These are phyloP conservation scores for Apiospora sp. DNA, from an alignment of 2,329 filamentous ascomycete species.

Conservation along the genomic window DNA sequence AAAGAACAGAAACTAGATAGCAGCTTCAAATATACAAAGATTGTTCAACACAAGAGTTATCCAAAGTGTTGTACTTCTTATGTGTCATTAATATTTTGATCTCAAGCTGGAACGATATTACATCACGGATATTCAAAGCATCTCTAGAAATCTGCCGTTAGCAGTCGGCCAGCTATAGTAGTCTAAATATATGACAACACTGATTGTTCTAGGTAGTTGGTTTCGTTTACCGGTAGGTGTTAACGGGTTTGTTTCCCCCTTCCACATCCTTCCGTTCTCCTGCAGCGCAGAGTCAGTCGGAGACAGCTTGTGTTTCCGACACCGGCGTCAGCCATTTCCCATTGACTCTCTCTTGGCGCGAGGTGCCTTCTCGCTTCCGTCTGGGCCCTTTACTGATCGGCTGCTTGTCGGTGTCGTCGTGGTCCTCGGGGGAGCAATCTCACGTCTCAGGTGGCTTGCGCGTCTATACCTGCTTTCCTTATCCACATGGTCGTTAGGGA, in stretches of 20 bases:
- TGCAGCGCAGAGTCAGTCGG: not conserved
- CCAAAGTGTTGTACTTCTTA: too few species aligned
- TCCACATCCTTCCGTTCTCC: not conserved
- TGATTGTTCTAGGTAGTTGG: not conserved
- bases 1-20: too few species aligned
- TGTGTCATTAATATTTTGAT: too few species aligned
- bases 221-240: not conserved
- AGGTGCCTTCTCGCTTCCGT: not conserved
- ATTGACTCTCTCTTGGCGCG: not conserved
- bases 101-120: too few species aligned
- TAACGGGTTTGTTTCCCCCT: not conserved
- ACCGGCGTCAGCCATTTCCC: not conserved
- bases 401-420: not conserved
- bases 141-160: not conserved
- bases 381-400: not conserved
- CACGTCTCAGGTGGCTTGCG: constrained; percentile 11
- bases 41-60: too few species aligned
- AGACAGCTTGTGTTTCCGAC: constrained; percentile 5
- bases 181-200: not conserved
- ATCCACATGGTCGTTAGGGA: too few species aligned
- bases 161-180: not conserved
- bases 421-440: not conserved
- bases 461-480: not conserved
- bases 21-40: too few species aligned
- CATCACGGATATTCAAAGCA: too few species aligned